Evolutionary conservation across 164 flowering plant species (phyloP), one percentile per base, ranked within the genome.

Genomic region (Sedum album): DNA sequence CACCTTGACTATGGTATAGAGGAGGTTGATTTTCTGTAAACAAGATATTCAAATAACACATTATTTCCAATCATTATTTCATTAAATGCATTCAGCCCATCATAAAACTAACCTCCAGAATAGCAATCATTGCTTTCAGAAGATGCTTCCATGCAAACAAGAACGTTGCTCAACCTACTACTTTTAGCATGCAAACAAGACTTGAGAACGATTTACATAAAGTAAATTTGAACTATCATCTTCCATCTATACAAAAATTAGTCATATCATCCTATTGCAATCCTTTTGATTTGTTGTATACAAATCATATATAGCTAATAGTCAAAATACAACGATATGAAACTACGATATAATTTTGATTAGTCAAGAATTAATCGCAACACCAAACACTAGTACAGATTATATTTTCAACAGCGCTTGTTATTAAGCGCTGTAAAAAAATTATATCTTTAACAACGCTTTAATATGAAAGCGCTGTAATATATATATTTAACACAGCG

Each of bases 1-100:
- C 60, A 23, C 60, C 60, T 53, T 53, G 60, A 53, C 60, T 21
- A 53, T 21, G 60, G 55, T 49, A 4, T 23, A 49, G 53, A 48
- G 21, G 21, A 17, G 18, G 53, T 6, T 2, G 42, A 5, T 53
- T 39, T n/a, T n/a, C n/a, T n/a, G n/a, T 49, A 20, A 5, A 23
- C 55, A 20, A 20, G n/a, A 49, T 20, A 48, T 49, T 20, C 5
- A n/a, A 49, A 49, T 49, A 20, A 49, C 1, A n/a, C 55, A 49
- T 49, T 49, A 5, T 39, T 8, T 1, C 42, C 8, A 10, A 38
- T 38, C 42, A 39, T 7, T n/a, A 49, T 4, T 5, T n/a, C n/a
- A n/a, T n/a, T n/a, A n/a, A n/a, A n/a, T n/a, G n/a, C n/a, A n/a
- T n/a, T n/a, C n/a, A n/a, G n/a, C n/a, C n/a, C n/a, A n/a, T n/a